These are phyloP conservation scores for Vigna trinervia DNA, from an alignment of 306 rosid genomes.

Conservation along the genomic window DNA sequence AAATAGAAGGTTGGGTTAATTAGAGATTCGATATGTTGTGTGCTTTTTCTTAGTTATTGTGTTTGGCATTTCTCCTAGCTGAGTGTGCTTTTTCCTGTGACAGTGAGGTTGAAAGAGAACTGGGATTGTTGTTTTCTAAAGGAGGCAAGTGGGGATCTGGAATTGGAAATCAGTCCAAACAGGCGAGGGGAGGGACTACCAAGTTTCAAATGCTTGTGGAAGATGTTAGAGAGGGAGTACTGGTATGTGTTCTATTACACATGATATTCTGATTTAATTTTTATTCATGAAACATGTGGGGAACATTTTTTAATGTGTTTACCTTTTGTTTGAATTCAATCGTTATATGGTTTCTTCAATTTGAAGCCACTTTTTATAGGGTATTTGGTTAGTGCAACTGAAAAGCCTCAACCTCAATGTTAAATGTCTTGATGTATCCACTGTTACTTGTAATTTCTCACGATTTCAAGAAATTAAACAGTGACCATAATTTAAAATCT, in stretches of 20 bases:
- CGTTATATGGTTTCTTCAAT: slow-evolving; percentile 3
- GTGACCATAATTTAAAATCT: too few relatives aligned
- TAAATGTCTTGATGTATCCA: too few relatives aligned
- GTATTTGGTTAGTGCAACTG: slow-evolving; percentile 1
- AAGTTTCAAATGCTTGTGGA: slow-evolving; percentile 96
- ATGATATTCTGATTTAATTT: neutral
- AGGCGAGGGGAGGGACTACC: slow-evolving; percentile 66
- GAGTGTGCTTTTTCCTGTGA: slow-evolving; percentile 41
- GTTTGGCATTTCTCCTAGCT: slow-evolving; percentile 14
- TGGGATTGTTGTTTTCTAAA: slow-evolving; percentile 86
- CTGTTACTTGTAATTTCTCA: too few relatives aligned
- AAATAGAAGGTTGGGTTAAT: slow-evolving; percentile 70
- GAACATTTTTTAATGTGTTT: slow-evolving; percentile 26
- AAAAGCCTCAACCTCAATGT: too few relatives aligned
- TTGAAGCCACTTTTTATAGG: neutral
- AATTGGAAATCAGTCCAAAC: slow-evolving; percentile 71
- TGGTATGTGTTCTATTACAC: slow-evolving; percentile 58
- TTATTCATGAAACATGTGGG: neutral
- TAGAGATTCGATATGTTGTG: neutral
- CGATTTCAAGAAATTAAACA: too few relatives aligned
- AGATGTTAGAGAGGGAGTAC: slow-evolving; percentile 95
- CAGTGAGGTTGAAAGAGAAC: slow-evolving; percentile 98
- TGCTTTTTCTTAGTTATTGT: slow-evolving; percentile 1
- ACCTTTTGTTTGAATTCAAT: neutral
- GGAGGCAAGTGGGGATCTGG: slow-evolving; percentile 74